Conservation (phyloP, 2,329 filamentous ascomycete species). For the Xylaria sp. region DNA sequence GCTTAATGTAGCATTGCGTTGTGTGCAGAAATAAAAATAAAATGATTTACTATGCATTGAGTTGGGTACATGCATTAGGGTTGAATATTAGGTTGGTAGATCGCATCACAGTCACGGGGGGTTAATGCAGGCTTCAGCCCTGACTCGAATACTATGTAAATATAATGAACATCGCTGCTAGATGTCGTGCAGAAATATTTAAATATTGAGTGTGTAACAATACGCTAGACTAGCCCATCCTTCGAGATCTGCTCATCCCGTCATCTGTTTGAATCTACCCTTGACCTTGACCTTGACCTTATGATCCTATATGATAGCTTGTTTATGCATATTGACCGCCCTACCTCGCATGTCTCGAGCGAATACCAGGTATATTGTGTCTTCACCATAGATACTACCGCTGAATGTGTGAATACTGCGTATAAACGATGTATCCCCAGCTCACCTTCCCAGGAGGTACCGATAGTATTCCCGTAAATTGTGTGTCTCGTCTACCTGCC, state of each 20-base stretch:
- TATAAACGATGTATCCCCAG: background rate
- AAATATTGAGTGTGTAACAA: conserved; percentile 25
- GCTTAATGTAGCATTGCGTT: conserved; percentile 30
- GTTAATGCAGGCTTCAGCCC: conserved; percentile 28
- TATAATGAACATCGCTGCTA: conserved; percentile 21
- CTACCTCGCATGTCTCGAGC: conserved; percentile 17
- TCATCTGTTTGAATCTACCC: conserved; percentile 1
- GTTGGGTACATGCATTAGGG: conserved; percentile 23
- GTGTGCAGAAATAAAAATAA: conserved; percentile 28
- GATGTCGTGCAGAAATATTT: conserved; percentile 33
- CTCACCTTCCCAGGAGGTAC: background rate
- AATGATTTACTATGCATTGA: conserved; percentile 30
- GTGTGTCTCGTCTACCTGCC: conserved; percentile 11
- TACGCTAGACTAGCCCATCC: background rate
- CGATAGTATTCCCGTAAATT: background rate
- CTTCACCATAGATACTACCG: background rate
- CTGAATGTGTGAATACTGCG: background rate
- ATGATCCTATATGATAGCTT: conserved; percentile 23
- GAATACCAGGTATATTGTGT: background rate
- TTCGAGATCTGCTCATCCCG: conserved; percentile 24
- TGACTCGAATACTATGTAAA: conserved; percentile 12
- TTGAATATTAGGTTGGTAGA: conserved; percentile 13
- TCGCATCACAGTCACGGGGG: conserved; percentile 26
- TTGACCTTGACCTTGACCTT: conserved; percentile 6
- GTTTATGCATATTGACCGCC: conserved; percentile 31